A percentile compares a stretch with the other conserved stretches of the same genome.
phyloP scores from a whole-genome alignment of 2,329 filamentous ascomycete genomes.

The Fusarium graminum region DNA sequence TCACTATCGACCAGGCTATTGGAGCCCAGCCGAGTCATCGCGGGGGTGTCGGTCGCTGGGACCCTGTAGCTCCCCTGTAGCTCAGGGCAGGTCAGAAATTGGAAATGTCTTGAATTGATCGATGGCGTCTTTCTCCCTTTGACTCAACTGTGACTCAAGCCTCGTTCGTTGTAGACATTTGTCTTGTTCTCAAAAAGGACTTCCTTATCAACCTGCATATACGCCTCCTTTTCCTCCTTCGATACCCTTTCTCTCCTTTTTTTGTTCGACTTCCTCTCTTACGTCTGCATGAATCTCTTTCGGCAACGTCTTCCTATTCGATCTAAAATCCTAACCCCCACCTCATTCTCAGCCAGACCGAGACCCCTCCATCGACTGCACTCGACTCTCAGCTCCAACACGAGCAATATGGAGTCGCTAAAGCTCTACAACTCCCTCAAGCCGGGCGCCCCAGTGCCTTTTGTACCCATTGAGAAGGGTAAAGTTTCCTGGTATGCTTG shows the following conservation, averaged over 20 bases:
- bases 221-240: slow-evolving; percentile 25
- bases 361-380: slow-evolving; percentile 52
- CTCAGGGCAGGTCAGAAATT: slow-evolving; percentile 26
- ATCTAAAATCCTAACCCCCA: slow-evolving; percentile 48
- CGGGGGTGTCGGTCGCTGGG: slow-evolving; percentile 10
- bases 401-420: slow-evolving; percentile 66
- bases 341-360: slow-evolving; percentile 46
- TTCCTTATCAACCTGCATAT: slow-evolving; percentile 18
- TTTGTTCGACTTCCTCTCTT: slow-evolving; percentile 24
- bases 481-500: slow-evolving; percentile 90
- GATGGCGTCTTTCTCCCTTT: slow-evolving; percentile 43
- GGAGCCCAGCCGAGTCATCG: slow-evolving; percentile 3
- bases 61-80: slow-evolving; percentile 30
- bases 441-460: slow-evolving; percentile 77
- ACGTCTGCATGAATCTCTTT: slow-evolving; percentile 55
- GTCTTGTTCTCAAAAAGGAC: slow-evolving; percentile 32
- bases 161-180: slow-evolving; percentile 33
- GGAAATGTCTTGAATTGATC: slow-evolving; percentile 30
- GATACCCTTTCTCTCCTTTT: slow-evolving; percentile 29
- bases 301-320: slow-evolving; percentile 49
- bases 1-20: slow-evolving; percentile 35
- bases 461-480: slow-evolving; percentile 77
- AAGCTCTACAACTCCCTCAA: slow-evolving; percentile 85
- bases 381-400: slow-evolving; percentile 49
- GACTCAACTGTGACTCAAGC: slow-evolving; percentile 41